Percentiles rank a stretch among this genome's conserved stretches.
Evolutionary conservation across 148 eudicot genomes (phyloP).

Genomic region (Spergularia bocconei): DNA sequence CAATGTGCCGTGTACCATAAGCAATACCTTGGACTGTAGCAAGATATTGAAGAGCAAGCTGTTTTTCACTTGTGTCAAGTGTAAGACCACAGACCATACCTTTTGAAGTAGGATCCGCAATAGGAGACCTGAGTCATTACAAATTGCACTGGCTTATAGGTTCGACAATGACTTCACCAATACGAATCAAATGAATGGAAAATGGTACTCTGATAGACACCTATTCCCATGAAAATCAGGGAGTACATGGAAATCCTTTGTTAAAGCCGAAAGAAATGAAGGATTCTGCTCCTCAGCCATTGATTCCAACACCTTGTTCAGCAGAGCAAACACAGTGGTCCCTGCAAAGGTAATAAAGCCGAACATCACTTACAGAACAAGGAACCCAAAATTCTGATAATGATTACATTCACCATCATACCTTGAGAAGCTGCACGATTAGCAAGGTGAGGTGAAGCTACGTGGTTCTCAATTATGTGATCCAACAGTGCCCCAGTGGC

Average conservation of each 20-base stretch:
- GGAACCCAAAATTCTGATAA: background rate
- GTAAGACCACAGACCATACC: conserved; percentile 87
- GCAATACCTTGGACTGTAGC: conserved; percentile 95
- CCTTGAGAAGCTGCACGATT: conserved; percentile 92
- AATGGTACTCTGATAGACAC: conserved; percentile 33
- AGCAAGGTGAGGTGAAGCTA: conserved; percentile 79
- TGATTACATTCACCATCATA: conserved; percentile 24
- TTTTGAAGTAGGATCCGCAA: conserved; percentile 88
- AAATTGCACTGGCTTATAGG: conserved; percentile 6
- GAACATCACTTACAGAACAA: background rate
- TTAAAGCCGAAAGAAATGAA: conserved; percentile 78
- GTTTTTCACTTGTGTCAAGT: conserved; percentile 83
- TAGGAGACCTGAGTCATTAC: conserved; percentile 73
- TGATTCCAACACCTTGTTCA: conserved; percentile 72
- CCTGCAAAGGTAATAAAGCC: conserved; percentile 36
- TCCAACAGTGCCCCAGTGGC: conserved; percentile 94
- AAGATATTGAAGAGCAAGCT: conserved; percentile 85
- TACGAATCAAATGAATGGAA: background rate
- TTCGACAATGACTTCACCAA: background rate
- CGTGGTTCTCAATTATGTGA: conserved; percentile 74
- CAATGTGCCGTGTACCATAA: conserved; percentile 94
- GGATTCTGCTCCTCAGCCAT: conserved; percentile 51
- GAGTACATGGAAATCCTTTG: conserved; percentile 79
- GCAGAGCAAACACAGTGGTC: conserved; percentile 61
- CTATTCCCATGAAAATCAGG: conserved; percentile 99